Evolutionary conservation across 768 basidiomycete species (phyloP).

Genomic region (Kondoa subrosea): DNA sequence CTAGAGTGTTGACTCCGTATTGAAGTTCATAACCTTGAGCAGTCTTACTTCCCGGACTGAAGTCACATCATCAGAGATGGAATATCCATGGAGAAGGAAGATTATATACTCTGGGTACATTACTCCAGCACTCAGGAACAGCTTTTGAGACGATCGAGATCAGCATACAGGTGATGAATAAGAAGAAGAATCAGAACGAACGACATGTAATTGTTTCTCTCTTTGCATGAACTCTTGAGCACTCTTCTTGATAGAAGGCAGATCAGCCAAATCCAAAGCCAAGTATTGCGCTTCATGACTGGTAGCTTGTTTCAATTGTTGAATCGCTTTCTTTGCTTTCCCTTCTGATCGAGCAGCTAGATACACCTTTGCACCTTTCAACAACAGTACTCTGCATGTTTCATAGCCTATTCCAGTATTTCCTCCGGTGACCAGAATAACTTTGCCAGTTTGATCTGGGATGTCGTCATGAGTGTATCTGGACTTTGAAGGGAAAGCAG

Average conservation of each 20-base stretch:
- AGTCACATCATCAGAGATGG: no score
- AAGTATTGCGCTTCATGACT: neutral
- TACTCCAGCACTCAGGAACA: slow-evolving; percentile 12
- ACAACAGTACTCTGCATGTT: neutral
- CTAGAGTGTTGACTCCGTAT: slow-evolving; percentile 17
- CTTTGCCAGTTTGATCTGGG: neutral
- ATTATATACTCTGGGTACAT: no score
- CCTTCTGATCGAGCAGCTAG: neutral
- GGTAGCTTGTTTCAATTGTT: neutral
- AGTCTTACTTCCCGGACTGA: slow-evolving; percentile 11
- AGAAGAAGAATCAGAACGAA: no score
- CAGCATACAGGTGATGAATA: no score
- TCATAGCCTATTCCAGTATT: neutral
- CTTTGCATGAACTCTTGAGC: neutral
- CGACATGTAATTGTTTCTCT: slow-evolving; percentile 1
- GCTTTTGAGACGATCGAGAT: no score
- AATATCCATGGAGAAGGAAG: no score
- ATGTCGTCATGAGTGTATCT: neutral
- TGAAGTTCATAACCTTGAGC: slow-evolving; percentile 16
- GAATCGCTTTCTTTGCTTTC: neutral
- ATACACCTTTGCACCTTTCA: neutral
- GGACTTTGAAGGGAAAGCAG: neutral
- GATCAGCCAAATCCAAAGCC: neutral
- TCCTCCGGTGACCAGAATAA: neutral
- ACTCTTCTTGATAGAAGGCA: neutral